phyloP scores from a whole-genome alignment of 2,329 filamentous ascomycete species.

The Ceratocystis cubensis region DNA sequence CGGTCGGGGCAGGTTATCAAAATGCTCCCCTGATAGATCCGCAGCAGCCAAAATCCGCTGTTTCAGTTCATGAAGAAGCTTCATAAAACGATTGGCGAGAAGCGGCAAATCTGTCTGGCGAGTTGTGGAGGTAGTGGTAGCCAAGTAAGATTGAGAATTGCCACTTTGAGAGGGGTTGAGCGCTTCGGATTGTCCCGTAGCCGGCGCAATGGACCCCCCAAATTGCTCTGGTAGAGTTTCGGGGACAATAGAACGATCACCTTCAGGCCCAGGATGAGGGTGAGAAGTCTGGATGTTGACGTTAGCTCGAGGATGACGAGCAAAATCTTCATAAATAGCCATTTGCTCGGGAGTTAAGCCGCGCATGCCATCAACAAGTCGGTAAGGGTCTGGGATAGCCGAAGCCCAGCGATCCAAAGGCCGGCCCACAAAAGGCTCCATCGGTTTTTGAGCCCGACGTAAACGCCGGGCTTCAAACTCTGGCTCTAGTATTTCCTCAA shows the following conservation, averaged over 20 bases:
- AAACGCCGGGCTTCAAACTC: constrained; percentile 67
- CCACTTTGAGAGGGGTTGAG: constrained; percentile 42
- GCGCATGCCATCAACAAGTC: constrained; percentile 54
- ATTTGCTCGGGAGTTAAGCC: constrained; percentile 86
- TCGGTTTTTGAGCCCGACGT: constrained; percentile 61
- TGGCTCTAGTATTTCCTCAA: constrained; percentile 79
- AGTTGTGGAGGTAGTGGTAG: not conserved
- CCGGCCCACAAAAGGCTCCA: constrained; percentile 72
- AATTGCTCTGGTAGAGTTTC: constrained; percentile 53
- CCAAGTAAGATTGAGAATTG: constrained; percentile 30
- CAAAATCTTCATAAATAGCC: constrained; percentile 94
- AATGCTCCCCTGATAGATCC: constrained; percentile 47
- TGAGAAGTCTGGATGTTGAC: constrained; percentile 43
- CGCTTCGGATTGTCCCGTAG: constrained; percentile 49
- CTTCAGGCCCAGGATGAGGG: constrained; percentile 45
- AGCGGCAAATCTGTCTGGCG: constrained; percentile 41
- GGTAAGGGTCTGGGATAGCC: constrained; percentile 87
- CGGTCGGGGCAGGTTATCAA: constrained; percentile 44
- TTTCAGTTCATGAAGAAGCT: constrained; percentile 46
- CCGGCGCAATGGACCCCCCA: constrained; percentile 38
- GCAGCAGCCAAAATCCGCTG: constrained; percentile 33
- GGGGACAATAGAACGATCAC: constrained; percentile 49
- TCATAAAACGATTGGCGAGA: constrained; percentile 44
- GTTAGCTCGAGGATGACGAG: constrained; percentile 61
- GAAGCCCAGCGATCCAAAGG: constrained; percentile 81